Evolutionary conservation across 2,329 filamentous ascomycete species (phyloP), one percentile per base, ranked within the genome.

Genomic region (Ascochyta pisi): DNA sequence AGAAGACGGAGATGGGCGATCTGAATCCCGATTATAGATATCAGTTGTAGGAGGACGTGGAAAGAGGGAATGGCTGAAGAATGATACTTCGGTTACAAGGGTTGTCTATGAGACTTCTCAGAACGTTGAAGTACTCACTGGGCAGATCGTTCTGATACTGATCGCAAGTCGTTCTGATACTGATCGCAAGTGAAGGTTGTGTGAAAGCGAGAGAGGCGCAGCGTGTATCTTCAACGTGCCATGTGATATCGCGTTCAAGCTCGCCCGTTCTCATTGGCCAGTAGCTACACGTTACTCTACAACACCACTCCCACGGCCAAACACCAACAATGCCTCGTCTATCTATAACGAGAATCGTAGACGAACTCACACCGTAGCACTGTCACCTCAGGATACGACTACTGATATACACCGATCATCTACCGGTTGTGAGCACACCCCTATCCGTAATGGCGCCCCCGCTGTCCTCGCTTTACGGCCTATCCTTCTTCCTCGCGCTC

Each of bases 1-100:
- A 89, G 70, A 87, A 86, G 79, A 82, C 78, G 24, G 82, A 85
- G 57, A 58, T 87, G 67, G 85, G 85, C 1, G 86, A 88, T 67
- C 59, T 85, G 74, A 83, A 77, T 50, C 85, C 85, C 2, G 82
- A 83, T 15, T 88, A 87, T 69, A 77, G 85, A 59, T 88, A 87
- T 71, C 65, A 84, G 54, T 64, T 86, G 59, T 87, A 78, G 60
- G 27, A 10, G 6, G 7, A 22, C n/a, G 4, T 12, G 26, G 24
- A 23, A 12, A 3, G 19, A 10, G 40, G 24, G 10, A 5, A 12
- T 23, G 8, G n/a, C 4, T 35, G 31, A 15, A 10, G n/a, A 40
- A 24, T 7, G 35, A 23, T 10, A 12, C 10, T 6, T 24, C 13
- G 12, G 22, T 41, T 0, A 13, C 8, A 16, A 12, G 8, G 40